These are phyloP conservation scores for Boletellus sp. DNA, from an alignment of 768 basidiomycete genomes.

Conservation along the genomic window DNA sequence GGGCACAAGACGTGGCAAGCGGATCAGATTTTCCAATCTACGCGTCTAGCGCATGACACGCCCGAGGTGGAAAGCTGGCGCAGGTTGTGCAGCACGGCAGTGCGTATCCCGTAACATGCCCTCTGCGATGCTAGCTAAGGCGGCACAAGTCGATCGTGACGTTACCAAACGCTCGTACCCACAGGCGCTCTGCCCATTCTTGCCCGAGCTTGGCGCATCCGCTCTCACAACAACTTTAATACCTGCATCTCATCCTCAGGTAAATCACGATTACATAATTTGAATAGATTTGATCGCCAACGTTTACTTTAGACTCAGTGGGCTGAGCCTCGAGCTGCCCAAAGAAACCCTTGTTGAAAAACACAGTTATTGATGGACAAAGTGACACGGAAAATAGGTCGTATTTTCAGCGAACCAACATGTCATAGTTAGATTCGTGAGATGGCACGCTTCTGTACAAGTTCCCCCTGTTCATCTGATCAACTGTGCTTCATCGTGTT, in stretches of 20 bases:
- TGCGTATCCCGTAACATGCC: conserved; percentile 26
- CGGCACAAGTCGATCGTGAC: conserved; percentile 42
- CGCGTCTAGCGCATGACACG: no score
- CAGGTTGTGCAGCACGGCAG: conserved; percentile 49
- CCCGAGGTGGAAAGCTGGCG: conserved; percentile 48
- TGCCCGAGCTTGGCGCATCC: conserved; percentile 51
- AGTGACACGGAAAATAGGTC: conserved; percentile 39
- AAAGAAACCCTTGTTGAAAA: conserved; percentile 49
- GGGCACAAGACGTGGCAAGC: conserved; percentile 39
- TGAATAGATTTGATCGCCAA: neutral
- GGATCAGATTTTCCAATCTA: neutral
- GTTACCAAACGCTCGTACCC: conserved; percentile 47
- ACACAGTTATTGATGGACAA: conserved; percentile 39
- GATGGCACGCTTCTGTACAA: conserved; percentile 47
- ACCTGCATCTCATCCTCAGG: conserved; percentile 48
- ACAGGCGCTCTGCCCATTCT: conserved; percentile 41
- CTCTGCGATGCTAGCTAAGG: neutral
- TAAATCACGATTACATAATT: conserved; percentile 7
- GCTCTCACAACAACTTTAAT: conserved; percentile 47
- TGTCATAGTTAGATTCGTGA: conserved; percentile 54
- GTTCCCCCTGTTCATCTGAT: neutral
- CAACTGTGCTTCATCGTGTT: neutral
- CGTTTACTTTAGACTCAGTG: conserved; percentile 37
- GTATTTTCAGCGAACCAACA: no score
- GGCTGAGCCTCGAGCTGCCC: conserved; percentile 49